phyloP scores from a whole-genome alignment of 768 basidiomycete genomes.

The Inosperma sp. region DNA sequence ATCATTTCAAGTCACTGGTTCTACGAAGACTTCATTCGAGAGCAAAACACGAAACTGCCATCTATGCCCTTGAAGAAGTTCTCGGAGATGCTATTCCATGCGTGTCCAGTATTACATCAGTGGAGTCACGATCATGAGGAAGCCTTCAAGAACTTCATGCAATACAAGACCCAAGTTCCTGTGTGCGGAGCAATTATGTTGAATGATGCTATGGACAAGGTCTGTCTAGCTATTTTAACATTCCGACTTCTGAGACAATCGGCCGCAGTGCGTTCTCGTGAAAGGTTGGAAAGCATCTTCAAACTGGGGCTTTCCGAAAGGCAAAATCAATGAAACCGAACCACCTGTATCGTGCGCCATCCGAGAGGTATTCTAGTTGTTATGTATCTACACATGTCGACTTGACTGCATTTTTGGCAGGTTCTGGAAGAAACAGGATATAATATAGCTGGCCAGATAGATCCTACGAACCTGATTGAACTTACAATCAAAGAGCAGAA shows the following conservation, averaged over 20 bases:
- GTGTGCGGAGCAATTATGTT: slow-evolving; percentile 98
- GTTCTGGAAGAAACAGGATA: slow-evolving; percentile 97
- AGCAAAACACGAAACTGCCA: slow-evolving; percentile 82
- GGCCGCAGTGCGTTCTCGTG: slow-evolving; percentile 82
- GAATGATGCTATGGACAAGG: slow-evolving; percentile 90
- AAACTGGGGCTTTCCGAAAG: slow-evolving; percentile 99
- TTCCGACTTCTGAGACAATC: neutral
- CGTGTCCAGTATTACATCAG: slow-evolving; percentile 76
- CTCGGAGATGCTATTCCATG: slow-evolving; percentile 84
- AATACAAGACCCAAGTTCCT: slow-evolving; percentile 94
- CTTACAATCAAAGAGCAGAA: slow-evolving; percentile 86
- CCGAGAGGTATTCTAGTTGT: slow-evolving; percentile 67
- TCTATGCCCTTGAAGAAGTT: slow-evolving; percentile 89
- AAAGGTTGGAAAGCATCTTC: slow-evolving; percentile 97
- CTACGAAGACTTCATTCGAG: slow-evolving; percentile 97
- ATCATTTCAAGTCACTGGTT: slow-evolving; percentile 83
- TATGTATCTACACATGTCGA: slow-evolving; percentile 7
- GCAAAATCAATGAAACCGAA: slow-evolving; percentile 98
- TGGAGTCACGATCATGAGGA: slow-evolving; percentile 84
- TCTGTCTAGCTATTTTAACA: slow-evolving; percentile 27
- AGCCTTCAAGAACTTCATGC: slow-evolving; percentile 86
- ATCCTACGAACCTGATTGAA: slow-evolving; percentile 69
- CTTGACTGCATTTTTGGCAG: slow-evolving; percentile 38
- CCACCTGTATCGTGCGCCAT: slow-evolving; percentile 78
- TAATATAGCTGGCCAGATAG: slow-evolving; percentile 67